Evolutionary conservation across 129 eudicot species (phyloP).

Genomic region (Scalesia atractyloides): DNA sequence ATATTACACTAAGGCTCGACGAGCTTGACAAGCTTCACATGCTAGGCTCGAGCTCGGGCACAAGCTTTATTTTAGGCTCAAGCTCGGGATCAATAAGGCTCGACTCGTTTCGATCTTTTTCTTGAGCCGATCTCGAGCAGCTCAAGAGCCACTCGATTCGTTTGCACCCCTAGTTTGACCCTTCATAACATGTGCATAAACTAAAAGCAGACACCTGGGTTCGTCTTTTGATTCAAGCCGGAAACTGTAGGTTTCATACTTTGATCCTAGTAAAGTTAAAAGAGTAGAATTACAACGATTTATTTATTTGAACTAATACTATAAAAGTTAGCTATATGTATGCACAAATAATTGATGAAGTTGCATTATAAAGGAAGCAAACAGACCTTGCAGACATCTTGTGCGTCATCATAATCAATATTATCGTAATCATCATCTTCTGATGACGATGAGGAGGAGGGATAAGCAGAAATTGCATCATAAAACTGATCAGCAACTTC

Average conservation of each 20-base stretch:
- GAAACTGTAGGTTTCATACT: constrained; percentile 71
- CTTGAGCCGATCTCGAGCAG: too few species aligned
- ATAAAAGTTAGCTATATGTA: neutral
- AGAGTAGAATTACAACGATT: neutral
- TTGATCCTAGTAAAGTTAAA: constrained; percentile 50
- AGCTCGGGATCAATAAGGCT: too few species aligned
- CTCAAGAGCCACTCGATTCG: too few species aligned
- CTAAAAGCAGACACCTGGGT: constrained; percentile 46
- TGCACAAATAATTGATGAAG: neutral
- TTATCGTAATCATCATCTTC: constrained; percentile 55
- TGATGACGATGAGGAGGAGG: constrained; percentile 60
- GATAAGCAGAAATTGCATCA: constrained; percentile 74
- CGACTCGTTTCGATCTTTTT: too few species aligned
- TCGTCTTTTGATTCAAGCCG: constrained; percentile 44
- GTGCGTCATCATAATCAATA: constrained; percentile 37
- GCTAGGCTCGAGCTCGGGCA: too few species aligned
- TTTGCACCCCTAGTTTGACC: neutral
- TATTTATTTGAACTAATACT: constrained; percentile 3
- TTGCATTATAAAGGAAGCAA: constrained; percentile 1
- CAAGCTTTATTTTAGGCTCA: too few species aligned
- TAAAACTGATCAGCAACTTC: constrained; percentile 65
- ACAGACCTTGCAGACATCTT: constrained; percentile 51
- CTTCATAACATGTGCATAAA: neutral
- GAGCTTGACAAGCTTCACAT: too few species aligned
- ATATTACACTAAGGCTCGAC: too few species aligned